A percentile compares a stretch with the other conserved stretches of the same genome.
phyloP scores from a whole-genome alignment of 495 filamentous ascomycete species.

The Aspergillus sclerotiicarbonarius region DNA sequence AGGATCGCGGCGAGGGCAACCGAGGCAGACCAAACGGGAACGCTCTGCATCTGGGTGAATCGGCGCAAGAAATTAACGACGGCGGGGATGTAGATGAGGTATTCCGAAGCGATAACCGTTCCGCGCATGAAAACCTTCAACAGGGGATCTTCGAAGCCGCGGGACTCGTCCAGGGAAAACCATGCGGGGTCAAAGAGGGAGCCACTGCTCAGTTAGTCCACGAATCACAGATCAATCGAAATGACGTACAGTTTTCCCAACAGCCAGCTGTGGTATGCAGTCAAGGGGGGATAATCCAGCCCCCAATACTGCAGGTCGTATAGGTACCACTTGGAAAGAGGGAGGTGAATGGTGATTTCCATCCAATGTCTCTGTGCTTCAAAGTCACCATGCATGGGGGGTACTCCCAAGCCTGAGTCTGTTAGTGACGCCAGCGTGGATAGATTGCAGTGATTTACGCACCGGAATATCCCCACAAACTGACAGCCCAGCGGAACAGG shows the following conservation, averaged over 20 bases:
- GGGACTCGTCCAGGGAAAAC: slow-evolving; percentile 85
- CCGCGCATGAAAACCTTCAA: slow-evolving; percentile 95
- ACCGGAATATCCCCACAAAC: slow-evolving; percentile 95
- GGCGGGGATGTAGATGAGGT: slow-evolving; percentile 82
- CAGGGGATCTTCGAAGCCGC: slow-evolving; percentile 70
- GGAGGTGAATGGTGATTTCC: slow-evolving; percentile 88
- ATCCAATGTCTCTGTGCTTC: slow-evolving; percentile 99
- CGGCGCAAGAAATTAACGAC: slow-evolving; percentile 78
- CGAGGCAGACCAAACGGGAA: slow-evolving; percentile 73
- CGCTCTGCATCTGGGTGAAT: slow-evolving; percentile 66
- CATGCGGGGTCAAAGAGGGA: slow-evolving; percentile 73
- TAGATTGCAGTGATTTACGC: slow-evolving; percentile 13
- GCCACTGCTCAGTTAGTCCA: slow-evolving; percentile 47
- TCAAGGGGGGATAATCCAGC: slow-evolving; percentile 94
- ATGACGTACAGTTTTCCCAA: slow-evolving; percentile 71
- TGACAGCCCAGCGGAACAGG: slow-evolving; percentile 88
- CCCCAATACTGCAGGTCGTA: slow-evolving; percentile 98
- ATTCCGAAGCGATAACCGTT: slow-evolving; percentile 86
- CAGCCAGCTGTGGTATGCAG: slow-evolving; percentile 96
- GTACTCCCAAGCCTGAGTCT: slow-evolving; percentile 66
- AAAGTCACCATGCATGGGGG: slow-evolving; percentile 95
- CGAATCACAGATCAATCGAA: neutral
- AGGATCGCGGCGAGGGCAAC: slow-evolving; percentile 86
- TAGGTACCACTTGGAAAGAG: slow-evolving; percentile 93
- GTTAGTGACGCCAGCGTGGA: slow-evolving; percentile 16